Conservation (phyloP, 2,329 filamentous ascomycete species). For the Daldinia sp. region DNA sequence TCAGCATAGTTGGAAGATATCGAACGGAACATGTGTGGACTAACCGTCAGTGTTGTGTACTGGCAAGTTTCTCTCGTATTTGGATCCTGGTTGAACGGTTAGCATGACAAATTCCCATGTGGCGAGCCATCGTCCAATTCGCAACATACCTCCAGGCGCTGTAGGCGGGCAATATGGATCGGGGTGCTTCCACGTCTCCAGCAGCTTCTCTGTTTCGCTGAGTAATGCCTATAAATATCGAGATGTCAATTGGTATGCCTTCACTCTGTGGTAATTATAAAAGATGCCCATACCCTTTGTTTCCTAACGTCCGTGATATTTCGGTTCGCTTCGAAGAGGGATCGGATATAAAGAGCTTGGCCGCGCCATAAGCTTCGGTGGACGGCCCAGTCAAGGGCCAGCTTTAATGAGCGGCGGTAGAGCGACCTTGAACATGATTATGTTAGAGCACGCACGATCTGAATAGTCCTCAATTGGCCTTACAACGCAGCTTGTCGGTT, state of each 20-base stretch:
- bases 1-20: conserved; percentile 38
- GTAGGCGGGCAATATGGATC: conserved; percentile 92
- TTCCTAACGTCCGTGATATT: conserved; percentile 85
- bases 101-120: conserved; percentile 17
- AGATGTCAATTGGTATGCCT: background rate
- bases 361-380: conserved; percentile 94
- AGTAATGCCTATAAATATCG: conserved; percentile 74
- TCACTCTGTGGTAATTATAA: background rate
- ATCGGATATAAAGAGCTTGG: conserved; percentile 95
- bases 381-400: conserved; percentile 94
- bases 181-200: conserved; percentile 97
- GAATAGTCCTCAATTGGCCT: conserved; percentile 48
- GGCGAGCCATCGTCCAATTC: background rate
- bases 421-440: conserved; percentile 67
- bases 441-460: conserved; percentile 33
- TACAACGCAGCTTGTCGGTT: conserved; percentile 65
- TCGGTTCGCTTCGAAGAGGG: conserved; percentile 93
- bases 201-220: conserved; percentile 85
- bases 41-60: conserved; percentile 83
- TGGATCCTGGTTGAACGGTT: conserved; percentile 73
- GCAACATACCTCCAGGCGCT: conserved; percentile 84
- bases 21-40: conserved; percentile 54
- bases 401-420: conserved; percentile 92
- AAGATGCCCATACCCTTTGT: conserved; percentile 74
- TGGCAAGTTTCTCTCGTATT: conserved; percentile 94